Evolutionary conservation across 2,329 filamentous ascomycete species (phyloP).

Genomic region (Aspergillus novofumigatus): DNA sequence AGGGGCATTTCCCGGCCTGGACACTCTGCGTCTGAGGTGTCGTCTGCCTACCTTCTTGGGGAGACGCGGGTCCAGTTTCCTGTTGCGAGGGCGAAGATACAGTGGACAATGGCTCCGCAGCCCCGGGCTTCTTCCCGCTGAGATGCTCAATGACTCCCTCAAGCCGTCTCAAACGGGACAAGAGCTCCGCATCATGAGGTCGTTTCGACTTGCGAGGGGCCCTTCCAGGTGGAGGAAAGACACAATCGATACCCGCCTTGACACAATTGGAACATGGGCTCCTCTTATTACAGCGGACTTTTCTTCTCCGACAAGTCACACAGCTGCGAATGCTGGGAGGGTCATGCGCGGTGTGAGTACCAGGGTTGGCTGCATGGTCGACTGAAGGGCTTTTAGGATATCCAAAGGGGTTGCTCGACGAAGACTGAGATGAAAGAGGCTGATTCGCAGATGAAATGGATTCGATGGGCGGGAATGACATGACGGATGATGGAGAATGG

Average conservation of each 20-base stretch:
- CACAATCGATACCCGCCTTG: conserved; percentile 53
- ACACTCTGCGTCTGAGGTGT: background rate
- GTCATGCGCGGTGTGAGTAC: conserved; percentile 14
- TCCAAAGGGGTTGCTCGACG: conserved; percentile 4
- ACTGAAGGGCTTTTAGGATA: background rate
- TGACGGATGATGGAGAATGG: conserved; percentile 5
- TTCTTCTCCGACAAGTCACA: conserved; percentile 45
- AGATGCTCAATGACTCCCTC: conserved; percentile 60
- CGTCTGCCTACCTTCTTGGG: background rate
- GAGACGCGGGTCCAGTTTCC: background rate
- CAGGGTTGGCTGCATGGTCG: background rate
- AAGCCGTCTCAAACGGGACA: conserved; percentile 54
- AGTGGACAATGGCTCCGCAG: background rate
- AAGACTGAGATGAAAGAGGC: conserved; percentile 1
- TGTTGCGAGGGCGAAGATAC: conserved; percentile 10
- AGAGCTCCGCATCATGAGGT: conserved; percentile 55
- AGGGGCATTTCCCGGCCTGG: conserved; percentile 10
- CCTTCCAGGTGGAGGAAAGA: conserved; percentile 59
- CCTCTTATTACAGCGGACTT: conserved; percentile 47
- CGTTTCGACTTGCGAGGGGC: conserved; percentile 58
- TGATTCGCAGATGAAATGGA: conserved; percentile 3
- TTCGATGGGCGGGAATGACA: conserved; percentile 15
- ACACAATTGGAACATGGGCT: conserved; percentile 47
- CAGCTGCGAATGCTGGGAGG: conserved; percentile 40
- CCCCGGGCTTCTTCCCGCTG: conserved; percentile 43